Evolutionary conservation across 176 grass and related monocot genomes (phyloP).

Genomic region (Oryza australiensis): DNA sequence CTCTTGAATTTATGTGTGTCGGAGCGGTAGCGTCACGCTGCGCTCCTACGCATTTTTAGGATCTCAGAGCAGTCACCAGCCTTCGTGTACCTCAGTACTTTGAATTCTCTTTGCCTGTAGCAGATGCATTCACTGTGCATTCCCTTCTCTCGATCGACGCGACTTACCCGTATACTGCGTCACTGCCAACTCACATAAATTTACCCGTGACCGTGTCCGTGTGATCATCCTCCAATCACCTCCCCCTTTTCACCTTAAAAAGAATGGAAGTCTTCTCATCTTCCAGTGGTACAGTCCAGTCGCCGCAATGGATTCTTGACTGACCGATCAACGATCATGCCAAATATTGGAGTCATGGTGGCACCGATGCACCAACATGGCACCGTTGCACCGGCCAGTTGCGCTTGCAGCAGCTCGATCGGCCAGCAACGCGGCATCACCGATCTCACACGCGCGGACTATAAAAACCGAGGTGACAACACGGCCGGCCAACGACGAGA

Average conservation of each 20-base stretch:
- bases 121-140: background rate
- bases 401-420: no score
- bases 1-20: background rate
- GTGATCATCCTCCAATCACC: background rate
- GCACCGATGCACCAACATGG: background rate
- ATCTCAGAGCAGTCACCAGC: background rate
- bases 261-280: background rate
- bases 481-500: no score
- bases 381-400: no score
- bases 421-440: no score
- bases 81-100: background rate
- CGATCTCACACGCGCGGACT: no score
- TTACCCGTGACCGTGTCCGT: background rate
- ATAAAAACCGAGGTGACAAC: no score
- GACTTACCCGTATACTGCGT: background rate
- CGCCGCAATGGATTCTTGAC: background rate
- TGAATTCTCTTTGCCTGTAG: conserved; percentile 7
- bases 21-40: background rate
- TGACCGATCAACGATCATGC: background rate
- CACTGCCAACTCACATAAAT: background rate
- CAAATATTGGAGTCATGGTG: background rate
- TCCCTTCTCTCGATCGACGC: background rate
- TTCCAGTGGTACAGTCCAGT: background rate
- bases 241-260: background rate
- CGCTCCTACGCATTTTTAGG: background rate